These are phyloP conservation scores for Colletotrichum aenigma DNA, from an alignment of 2,329 filamentous ascomycete genomes.

Conservation along the genomic window DNA sequence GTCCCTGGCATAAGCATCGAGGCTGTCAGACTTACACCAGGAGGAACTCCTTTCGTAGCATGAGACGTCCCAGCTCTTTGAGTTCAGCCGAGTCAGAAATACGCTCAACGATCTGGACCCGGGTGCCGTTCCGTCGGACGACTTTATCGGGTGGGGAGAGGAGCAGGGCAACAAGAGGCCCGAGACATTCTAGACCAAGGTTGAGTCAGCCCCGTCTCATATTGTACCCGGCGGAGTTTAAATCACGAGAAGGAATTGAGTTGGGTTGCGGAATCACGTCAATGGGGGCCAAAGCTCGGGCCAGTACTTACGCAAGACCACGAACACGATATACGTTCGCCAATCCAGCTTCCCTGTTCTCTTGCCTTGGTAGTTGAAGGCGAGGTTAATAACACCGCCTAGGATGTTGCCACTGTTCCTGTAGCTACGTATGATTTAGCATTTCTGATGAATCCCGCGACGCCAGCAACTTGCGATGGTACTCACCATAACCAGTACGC, in stretches of 20 bases:
- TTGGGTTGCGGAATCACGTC: neutral
- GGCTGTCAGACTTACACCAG: conserved; percentile 10
- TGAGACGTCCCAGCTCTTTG: conserved; percentile 22
- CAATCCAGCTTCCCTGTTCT: conserved; percentile 27
- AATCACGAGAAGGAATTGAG: neutral
- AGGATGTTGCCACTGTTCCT: conserved; percentile 33
- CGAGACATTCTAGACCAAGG: conserved; percentile 24
- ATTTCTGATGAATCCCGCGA: neutral
- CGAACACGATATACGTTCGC: conserved; percentile 31
- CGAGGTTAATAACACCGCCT: conserved; percentile 50
- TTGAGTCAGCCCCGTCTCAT: neutral
- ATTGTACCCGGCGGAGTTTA: neutral
- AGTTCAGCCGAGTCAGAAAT: conserved; percentile 27
- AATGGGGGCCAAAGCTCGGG: neutral
- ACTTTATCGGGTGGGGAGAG: conserved; percentile 31
- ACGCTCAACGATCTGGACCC: conserved; percentile 23
- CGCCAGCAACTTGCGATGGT: neutral
- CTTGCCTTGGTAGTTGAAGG: conserved; percentile 37
- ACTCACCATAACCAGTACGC: conserved; percentile 21
- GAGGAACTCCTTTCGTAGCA: conserved; percentile 24
- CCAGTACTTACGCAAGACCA: conserved; percentile 21
- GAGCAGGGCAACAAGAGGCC: conserved; percentile 27
- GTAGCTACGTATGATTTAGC: neutral
- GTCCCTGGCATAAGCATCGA: neutral
- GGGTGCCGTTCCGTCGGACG: conserved; percentile 27